These are phyloP conservation scores for Septoria petroselini DNA, from an alignment of 2,329 filamentous ascomycete genomes.

Conservation along the genomic window DNA sequence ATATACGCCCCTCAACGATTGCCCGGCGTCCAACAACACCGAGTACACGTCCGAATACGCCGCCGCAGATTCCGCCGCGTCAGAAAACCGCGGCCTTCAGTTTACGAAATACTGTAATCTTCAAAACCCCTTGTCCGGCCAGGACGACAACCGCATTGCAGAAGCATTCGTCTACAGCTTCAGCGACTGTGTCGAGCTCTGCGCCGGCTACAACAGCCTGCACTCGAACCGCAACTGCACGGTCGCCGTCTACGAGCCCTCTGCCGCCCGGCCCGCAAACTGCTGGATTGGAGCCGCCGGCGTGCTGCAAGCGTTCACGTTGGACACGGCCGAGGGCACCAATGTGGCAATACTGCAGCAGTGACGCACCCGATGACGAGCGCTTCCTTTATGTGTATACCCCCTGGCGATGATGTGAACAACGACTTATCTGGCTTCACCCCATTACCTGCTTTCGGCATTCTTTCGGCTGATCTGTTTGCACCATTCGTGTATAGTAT, in stretches of 20 bases:
- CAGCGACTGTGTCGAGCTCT: slow-evolving; percentile 39
- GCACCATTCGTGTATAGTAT: no score
- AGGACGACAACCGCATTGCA: slow-evolving; percentile 25
- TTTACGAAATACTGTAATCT: slow-evolving; percentile 38
- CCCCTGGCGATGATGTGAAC: not conserved
- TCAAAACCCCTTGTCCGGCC: slow-evolving; percentile 29
- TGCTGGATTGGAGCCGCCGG: slow-evolving; percentile 35
- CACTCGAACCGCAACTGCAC: slow-evolving; percentile 31
- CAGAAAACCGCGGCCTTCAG: slow-evolving; percentile 24
- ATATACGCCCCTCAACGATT: slow-evolving; percentile 35
- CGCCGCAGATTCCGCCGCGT: slow-evolving; percentile 15
- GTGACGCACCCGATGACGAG: slow-evolving; percentile 14
- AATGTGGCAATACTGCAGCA: slow-evolving; percentile 29
- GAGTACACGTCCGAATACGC: slow-evolving; percentile 32
- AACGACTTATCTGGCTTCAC: not conserved
- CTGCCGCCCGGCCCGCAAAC: slow-evolving; percentile 32
- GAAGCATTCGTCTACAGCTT: slow-evolving; percentile 39
- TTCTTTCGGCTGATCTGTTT: no score
- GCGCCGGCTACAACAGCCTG: slow-evolving; percentile 35
- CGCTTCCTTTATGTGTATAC: not conserved
- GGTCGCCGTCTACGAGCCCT: slow-evolving; percentile 34
- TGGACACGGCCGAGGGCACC: slow-evolving; percentile 23
- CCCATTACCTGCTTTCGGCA: no score
- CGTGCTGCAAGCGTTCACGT: slow-evolving; percentile 13
- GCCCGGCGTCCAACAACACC: slow-evolving; percentile 35